Percentiles rank a stretch among this genome's conserved stretches.
Conservation (phyloP, 371 early-diverging fungal genomes). For the Aphelidium insulamus region DNA sequence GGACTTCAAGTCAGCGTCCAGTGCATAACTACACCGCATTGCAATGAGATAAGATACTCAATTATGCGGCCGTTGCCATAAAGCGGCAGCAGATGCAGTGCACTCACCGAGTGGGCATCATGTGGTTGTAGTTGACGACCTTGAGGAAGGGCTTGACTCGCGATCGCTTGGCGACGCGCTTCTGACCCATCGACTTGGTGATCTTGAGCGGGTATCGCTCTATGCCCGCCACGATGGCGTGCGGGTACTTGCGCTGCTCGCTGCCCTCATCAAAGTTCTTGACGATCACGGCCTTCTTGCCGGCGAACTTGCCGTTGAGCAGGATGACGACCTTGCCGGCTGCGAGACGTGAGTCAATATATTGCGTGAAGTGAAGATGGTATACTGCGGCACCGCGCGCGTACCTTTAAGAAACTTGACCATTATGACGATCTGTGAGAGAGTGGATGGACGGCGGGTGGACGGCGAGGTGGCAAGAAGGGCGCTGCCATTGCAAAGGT, state of each 20-base stretch:
- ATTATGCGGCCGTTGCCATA: too few species aligned
- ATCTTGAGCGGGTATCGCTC: constrained; percentile 91
- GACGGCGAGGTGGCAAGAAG: too few species aligned
- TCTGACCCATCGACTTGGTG: constrained; percentile 78
- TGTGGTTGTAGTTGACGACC: constrained; percentile 94
- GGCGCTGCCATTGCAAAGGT: too few species aligned
- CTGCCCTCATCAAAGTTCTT: constrained; percentile 80
- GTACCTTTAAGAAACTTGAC: too few species aligned
- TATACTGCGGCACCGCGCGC: too few species aligned
- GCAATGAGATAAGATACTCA: too few species aligned
- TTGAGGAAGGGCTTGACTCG: constrained; percentile 96
- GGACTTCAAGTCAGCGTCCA: constrained; percentile 47
- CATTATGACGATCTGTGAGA: too few species aligned
- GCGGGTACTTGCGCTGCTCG: constrained; percentile 83
- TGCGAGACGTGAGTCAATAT: not conserved
- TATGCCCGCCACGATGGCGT: constrained; percentile 91
- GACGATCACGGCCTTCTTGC: constrained; percentile 97
- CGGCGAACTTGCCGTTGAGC: constrained; percentile 92
- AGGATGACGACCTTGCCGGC: constrained; percentile 70
- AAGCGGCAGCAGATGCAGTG: too few species aligned
- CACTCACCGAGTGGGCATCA: constrained; percentile 88
- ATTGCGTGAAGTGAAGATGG: too few species aligned
- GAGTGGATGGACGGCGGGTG: too few species aligned
- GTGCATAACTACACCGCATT: too few species aligned
- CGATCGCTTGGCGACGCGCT: constrained; percentile 83